Percentiles rank a stretch among this genome's conserved stretches.
Conservation (phyloP, 1,139 yeast genomes). For the Yamadazyma diospyri region DNA sequence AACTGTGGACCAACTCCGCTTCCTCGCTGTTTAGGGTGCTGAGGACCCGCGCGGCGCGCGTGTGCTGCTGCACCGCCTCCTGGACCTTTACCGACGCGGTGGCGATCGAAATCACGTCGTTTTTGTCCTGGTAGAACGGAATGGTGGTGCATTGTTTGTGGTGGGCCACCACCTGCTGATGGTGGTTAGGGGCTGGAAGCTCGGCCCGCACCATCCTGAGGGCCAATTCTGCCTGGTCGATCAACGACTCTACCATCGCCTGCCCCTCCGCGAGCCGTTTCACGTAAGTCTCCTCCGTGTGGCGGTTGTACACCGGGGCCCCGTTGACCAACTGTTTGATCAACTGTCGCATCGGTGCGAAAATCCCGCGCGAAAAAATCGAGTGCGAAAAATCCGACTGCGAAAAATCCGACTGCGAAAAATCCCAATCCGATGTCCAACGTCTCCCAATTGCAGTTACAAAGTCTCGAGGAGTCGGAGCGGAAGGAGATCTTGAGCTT, state of each 20-base stretch:
- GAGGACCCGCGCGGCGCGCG: slow-evolving; percentile 11
- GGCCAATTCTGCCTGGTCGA: slow-evolving; percentile 30
- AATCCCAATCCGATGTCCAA: too few species aligned
- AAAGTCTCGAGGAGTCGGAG: slow-evolving; percentile 64
- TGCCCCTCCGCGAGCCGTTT: slow-evolving; percentile 28
- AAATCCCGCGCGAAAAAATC: too few species aligned
- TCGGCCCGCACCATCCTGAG: slow-evolving; percentile 15
- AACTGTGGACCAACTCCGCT: slow-evolving; percentile 1
- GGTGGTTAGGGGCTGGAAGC: background rate
- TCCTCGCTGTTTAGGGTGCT: slow-evolving; percentile 8
- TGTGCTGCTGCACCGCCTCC: slow-evolving; percentile 18
- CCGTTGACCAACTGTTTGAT: slow-evolving; percentile 7
- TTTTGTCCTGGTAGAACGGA: slow-evolving; percentile 33
- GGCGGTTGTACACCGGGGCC: slow-evolving; percentile 4
- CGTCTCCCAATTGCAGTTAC: slow-evolving; percentile 56
- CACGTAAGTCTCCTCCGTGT: slow-evolving; percentile 21
- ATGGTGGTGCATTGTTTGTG: slow-evolving; percentile 25
- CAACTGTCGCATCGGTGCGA: too few species aligned
- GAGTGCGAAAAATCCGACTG: too few species aligned
- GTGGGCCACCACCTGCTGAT: slow-evolving; percentile 23
- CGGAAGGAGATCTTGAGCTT: slow-evolving; percentile 73
- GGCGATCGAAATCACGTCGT: slow-evolving; percentile 37
- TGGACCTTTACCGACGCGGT: slow-evolving; percentile 25
- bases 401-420: too few species aligned
- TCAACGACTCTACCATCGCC: slow-evolving; percentile 21